phyloP scores from a whole-genome alignment of 306 rosid genomes.

The Glycine tomentella region DNA sequence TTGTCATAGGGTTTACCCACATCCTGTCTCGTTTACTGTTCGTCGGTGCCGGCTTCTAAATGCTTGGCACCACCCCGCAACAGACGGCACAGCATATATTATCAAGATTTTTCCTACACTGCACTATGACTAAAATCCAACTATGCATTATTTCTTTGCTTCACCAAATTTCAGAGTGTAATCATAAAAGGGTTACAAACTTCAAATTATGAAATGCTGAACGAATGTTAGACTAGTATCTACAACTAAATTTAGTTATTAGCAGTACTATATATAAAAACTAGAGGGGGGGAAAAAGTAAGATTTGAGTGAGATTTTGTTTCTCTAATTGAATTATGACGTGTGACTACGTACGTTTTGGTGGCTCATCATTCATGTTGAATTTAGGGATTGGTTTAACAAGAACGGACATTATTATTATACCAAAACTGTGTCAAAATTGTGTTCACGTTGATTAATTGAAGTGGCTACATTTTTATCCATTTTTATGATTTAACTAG shows the following conservation, averaged over 20 bases:
- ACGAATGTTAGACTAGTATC: background rate
- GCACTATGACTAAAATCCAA: slow-evolving; percentile 24
- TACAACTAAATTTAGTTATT: background rate
- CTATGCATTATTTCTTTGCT: slow-evolving; percentile 8
- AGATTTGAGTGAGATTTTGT: background rate
- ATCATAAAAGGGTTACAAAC: background rate
- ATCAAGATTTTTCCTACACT: slow-evolving; percentile 14
- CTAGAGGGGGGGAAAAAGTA: no score
- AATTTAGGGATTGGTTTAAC: slow-evolving; percentile 3
- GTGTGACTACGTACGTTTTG: background rate
- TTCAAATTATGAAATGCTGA: background rate
- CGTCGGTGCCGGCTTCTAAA: slow-evolving; percentile 73
- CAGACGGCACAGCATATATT: slow-evolving; percentile 39
- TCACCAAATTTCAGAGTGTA: background rate
- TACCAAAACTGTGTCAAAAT: background rate
- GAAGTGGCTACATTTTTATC: slow-evolving; percentile 10
- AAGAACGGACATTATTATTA: no score
- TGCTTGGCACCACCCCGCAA: slow-evolving; percentile 40
- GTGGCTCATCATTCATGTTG: slow-evolving; percentile 1
- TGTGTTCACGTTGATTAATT: background rate
- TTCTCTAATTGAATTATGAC: background rate
- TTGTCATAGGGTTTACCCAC: slow-evolving; percentile 52
- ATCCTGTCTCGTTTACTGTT: slow-evolving; percentile 45
- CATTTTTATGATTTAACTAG: background rate
- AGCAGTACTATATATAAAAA: no score